phyloP scores from a whole-genome alignment of 345 rosid genomes.

The Gossypium sturtianum region DNA sequence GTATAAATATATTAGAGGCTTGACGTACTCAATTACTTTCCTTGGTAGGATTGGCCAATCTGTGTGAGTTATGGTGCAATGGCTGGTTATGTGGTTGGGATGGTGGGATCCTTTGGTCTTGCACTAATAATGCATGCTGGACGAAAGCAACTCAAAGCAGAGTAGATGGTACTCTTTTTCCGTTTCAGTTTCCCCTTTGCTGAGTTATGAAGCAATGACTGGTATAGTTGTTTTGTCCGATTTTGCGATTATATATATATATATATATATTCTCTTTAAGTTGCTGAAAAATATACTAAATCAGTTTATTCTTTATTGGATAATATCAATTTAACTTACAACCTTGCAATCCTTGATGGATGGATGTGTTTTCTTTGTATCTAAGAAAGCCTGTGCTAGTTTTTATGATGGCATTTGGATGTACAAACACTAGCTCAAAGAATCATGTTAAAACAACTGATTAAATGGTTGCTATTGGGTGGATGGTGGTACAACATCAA shows the following conservation, averaged over 20 bases:
- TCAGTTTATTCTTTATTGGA: not conserved
- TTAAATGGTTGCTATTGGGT: too few species aligned
- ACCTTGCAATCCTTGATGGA: too few species aligned
- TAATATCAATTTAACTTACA: not conserved
- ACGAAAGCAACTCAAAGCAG: conserved; percentile 19
- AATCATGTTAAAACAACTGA: too few species aligned
- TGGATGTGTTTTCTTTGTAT: too few species aligned
- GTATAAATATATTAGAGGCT: not conserved
- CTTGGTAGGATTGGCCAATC: conserved; percentile 76
- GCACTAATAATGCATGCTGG: conserved; percentile 12
- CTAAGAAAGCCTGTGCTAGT: too few species aligned
- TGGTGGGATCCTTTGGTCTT: conserved; percentile 35
- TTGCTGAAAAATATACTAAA: not conserved
- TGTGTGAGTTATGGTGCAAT: conserved; percentile 76
- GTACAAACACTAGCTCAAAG: too few species aligned
- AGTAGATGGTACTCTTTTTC: not conserved
- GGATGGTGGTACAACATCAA: too few species aligned
- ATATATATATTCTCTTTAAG: too few species aligned
- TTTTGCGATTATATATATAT: not conserved
- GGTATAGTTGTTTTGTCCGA: not conserved
- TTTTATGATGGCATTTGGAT: too few species aligned
- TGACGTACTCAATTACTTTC: not conserved
- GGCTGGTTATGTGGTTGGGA: conserved; percentile 49
- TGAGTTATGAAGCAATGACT: not conserved
- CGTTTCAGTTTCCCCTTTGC: not conserved